Percentiles rank a stretch among this genome's conserved stretches.
These are phyloP conservation scores for Dillenia suffruticosa DNA, from an alignment of 164 flowering plant genomes.

Conservation along the genomic window DNA sequence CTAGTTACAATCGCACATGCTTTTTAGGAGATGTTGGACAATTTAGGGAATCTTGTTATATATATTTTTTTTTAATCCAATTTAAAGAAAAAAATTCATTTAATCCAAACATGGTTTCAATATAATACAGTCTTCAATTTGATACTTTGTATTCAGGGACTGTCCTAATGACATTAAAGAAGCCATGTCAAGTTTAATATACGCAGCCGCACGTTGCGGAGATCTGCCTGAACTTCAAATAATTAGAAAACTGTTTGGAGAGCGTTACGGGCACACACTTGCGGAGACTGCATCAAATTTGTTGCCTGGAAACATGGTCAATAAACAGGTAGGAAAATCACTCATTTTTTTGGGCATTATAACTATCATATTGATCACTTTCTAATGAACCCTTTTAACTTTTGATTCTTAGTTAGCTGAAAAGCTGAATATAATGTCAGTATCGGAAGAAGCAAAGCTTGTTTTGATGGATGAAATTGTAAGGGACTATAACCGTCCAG, in stretches of 20 bases:
- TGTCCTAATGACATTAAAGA: conserved; percentile 75
- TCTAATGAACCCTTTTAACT: background rate
- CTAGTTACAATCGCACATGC: no score
- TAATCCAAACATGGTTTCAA: no score
- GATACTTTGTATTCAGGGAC: conserved; percentile 37
- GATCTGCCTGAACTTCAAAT: conserved; percentile 73
- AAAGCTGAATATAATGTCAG: conserved; percentile 30
- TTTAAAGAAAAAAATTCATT: no score
- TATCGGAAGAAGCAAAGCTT: conserved; percentile 50
- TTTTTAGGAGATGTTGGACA: no score
- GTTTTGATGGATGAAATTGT: conserved; percentile 58
- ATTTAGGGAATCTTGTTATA: no score
- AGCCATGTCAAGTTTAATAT: conserved; percentile 80
- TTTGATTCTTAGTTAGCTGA: conserved; percentile 22
- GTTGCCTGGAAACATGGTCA: conserved; percentile 66
- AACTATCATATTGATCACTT: background rate
- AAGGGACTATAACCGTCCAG: conserved; percentile 25
- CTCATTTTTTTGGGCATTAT: background rate
- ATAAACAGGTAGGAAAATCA: conserved; percentile 37
- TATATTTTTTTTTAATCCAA: no score
- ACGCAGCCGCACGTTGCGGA: conserved; percentile 75
- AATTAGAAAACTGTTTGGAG: conserved; percentile 58
- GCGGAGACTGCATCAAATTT: conserved; percentile 45
- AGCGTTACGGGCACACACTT: conserved; percentile 66
- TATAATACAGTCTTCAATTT: no score